Evolutionary conservation across 1,139 yeast genomes (phyloP).

Genomic region (Blastobotrys illinoisensis): DNA sequence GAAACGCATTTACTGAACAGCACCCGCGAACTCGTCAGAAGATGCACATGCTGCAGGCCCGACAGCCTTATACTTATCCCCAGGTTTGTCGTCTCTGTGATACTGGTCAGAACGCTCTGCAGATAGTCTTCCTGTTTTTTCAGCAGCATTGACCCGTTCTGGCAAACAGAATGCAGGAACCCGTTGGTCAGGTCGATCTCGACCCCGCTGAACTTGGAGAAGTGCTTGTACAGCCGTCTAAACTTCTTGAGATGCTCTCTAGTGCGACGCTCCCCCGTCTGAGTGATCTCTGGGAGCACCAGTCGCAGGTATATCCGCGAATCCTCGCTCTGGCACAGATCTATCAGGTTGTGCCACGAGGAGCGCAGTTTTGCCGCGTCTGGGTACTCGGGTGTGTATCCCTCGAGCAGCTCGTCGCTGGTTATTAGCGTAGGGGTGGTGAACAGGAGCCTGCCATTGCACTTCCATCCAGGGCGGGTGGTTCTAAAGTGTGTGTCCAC

Average conservation of each 20-base stretch:
- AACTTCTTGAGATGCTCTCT: slow-evolving; percentile 8
- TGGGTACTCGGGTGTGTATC: slow-evolving; percentile 3
- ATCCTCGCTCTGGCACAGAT: slow-evolving; percentile 10
- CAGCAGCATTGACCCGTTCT: slow-evolving; percentile 1
- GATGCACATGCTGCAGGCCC: slow-evolving; percentile 10
- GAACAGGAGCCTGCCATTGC: slow-evolving; percentile 8
- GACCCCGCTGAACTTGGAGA: slow-evolving; percentile 11
- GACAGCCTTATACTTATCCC: slow-evolving; percentile 11
- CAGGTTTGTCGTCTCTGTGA: slow-evolving; percentile 2
- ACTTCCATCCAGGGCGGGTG: neutral
- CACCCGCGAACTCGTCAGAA: slow-evolving; percentile 8
- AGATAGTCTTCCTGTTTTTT: slow-evolving; percentile 8
- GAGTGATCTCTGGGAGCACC: slow-evolving; percentile 13
- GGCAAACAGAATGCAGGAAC: slow-evolving; percentile 9
- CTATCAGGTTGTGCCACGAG: slow-evolving; percentile 13
- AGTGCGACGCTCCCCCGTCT: slow-evolving; percentile 6
- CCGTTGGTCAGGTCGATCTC: slow-evolving; percentile 16
- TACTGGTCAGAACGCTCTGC: slow-evolving; percentile 4
- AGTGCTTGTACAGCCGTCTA: slow-evolving; percentile 4
- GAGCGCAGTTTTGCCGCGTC: slow-evolving; percentile 7
- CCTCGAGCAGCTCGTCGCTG: slow-evolving; percentile 12
- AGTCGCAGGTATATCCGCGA: slow-evolving; percentile 10
- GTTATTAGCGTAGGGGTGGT: slow-evolving; percentile 12
- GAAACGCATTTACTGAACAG: slow-evolving; percentile 5
- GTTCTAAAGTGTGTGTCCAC: slow-evolving; percentile 8